A percentile compares a stretch with the other conserved stretches of the same genome.
These are phyloP conservation scores for Coniophora puteana DNA, from an alignment of 1,284 basidiomycete species.

Conservation along the genomic window DNA sequence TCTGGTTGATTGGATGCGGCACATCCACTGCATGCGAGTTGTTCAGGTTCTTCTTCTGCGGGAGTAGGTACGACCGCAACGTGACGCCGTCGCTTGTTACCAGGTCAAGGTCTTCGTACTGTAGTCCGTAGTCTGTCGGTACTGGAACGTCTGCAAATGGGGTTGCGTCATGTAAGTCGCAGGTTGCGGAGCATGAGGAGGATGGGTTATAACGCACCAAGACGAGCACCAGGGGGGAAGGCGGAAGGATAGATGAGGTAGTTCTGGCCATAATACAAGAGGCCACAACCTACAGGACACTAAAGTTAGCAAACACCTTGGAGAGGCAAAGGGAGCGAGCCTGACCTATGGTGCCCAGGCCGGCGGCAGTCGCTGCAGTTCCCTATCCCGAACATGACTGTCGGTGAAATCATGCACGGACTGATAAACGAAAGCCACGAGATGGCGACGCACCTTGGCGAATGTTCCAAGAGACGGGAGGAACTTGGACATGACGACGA, in stretches of 20 bases:
- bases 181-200: not conserved
- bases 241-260: constrained; percentile 87
- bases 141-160: constrained; percentile 60
- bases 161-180: not conserved
- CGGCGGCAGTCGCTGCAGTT: constrained; percentile 63
- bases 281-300: constrained; percentile 51
- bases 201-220: constrained; percentile 38
- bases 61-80: constrained; percentile 60
- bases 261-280: constrained; percentile 84
- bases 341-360: constrained; percentile 62
- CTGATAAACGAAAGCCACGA: not conserved
- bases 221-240: constrained; percentile 82
- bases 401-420: not conserved
- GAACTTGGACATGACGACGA: constrained; percentile 26
- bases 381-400: constrained; percentile 43
- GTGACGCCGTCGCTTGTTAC: constrained; percentile 57
- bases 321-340: constrained; percentile 9
- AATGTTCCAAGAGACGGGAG: constrained; percentile 58
- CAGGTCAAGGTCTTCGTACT: constrained; percentile 73
- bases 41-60: constrained; percentile 39
- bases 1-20: constrained; percentile 27
- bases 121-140: constrained; percentile 67
- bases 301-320: constrained; percentile 5
- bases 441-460: constrained; percentile 47
- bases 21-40: constrained; percentile 24